A percentile compares a stretch with the other conserved stretches of the same genome.
Conservation (phyloP, 768 basidiomycete species). For the Boletus huronensis region DNA sequence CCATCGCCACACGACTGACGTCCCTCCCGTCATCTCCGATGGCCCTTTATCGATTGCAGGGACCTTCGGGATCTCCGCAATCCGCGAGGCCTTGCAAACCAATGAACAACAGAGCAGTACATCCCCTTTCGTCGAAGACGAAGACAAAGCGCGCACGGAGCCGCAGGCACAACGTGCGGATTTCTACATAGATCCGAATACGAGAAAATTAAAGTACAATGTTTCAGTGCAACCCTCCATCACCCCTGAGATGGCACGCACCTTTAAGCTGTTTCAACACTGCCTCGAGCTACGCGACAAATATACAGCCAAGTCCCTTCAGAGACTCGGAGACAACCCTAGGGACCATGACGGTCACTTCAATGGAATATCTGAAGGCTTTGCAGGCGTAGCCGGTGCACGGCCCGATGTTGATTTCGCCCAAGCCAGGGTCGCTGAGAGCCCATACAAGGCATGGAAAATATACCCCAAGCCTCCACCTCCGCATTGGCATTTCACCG, state of each 20-base stretch:
- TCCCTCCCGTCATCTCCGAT: constrained; percentile 26
- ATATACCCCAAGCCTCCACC: constrained; percentile 93
- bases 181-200: neutral
- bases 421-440: constrained; percentile 21
- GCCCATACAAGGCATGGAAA: constrained; percentile 63
- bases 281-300: constrained; percentile 94
- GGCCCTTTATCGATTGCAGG: constrained; percentile 34
- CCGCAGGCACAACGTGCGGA: constrained; percentile 32
- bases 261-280: constrained; percentile 71
- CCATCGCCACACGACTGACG: constrained; percentile 61
- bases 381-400: constrained; percentile 63
- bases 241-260: constrained; percentile 45
- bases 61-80: constrained; percentile 38
- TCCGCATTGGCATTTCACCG: constrained; percentile 92
- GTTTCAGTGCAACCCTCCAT: constrained; percentile 23
- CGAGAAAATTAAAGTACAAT: constrained; percentile 2
- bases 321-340: constrained; percentile 94
- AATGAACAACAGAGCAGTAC: constrained; percentile 10
- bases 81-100: constrained; percentile 29
- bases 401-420: constrained; percentile 54
- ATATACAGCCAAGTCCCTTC: constrained; percentile 84
- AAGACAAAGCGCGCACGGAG: constrained; percentile 35
- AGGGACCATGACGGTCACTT: constrained; percentile 84
- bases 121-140: constrained; percentile 31
- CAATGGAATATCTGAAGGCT: constrained; percentile 57